phyloP scores from a whole-genome alignment of 2,329 filamentous ascomycete genomes.

The Xylaria sp. region DNA sequence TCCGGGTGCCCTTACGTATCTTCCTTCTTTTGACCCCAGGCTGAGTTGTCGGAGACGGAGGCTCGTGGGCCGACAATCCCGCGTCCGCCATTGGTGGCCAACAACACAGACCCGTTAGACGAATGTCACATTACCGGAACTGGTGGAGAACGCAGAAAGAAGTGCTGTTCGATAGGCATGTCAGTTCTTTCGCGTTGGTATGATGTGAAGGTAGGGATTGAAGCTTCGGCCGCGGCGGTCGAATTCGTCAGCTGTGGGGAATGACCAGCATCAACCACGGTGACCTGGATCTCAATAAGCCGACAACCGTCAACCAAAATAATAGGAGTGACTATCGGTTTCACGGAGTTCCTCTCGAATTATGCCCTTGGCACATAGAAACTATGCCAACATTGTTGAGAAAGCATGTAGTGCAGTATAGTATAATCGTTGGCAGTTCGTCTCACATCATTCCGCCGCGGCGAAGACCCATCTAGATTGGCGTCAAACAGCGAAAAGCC shows the following conservation, averaged over 20 bases:
- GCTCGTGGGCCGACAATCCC: slow-evolving; percentile 16
- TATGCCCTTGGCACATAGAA: neutral
- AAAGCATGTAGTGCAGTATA: neutral
- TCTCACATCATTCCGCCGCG: slow-evolving; percentile 15
- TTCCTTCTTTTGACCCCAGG: slow-evolving; percentile 24
- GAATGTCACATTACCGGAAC: neutral
- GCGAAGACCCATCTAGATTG: neutral
- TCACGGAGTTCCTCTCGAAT: neutral
- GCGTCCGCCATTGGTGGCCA: slow-evolving; percentile 20
- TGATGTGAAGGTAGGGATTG: neutral
- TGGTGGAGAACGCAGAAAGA: neutral
- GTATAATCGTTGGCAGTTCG: neutral
- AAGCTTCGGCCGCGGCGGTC: slow-evolving; percentile 36
- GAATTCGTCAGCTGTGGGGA: slow-evolving; percentile 28
- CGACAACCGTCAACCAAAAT: slow-evolving; percentile 4
- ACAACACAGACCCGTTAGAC: neutral
- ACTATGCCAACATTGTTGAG: neutral
- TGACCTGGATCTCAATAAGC: neutral
- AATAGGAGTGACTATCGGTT: neutral
- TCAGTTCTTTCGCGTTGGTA: neutral
- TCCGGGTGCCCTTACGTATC: slow-evolving; percentile 35
- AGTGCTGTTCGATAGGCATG: slow-evolving; percentile 3
- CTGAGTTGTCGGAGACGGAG: slow-evolving; percentile 7
- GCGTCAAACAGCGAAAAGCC: neutral
- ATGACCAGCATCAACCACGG: neutral